Evolutionary conservation across 2,329 filamentous ascomycete genomes (phyloP).

Genomic region (Claviceps sp.): DNA sequence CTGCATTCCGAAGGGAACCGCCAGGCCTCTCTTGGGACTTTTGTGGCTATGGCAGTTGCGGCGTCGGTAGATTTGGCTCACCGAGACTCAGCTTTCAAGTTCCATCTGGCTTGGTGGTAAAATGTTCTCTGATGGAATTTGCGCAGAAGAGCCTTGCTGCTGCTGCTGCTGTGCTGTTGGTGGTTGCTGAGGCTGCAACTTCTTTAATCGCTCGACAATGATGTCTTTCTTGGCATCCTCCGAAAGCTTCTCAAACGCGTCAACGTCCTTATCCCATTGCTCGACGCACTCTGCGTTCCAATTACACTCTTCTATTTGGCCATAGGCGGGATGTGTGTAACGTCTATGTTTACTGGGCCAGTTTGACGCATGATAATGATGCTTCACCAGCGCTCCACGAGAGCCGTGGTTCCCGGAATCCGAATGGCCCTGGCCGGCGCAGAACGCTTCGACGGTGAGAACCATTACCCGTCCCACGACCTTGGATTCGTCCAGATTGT

Average conservation of each 20-base stretch:
- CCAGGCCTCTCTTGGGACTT: too few relatives aligned
- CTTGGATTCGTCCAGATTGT: slow-evolving; percentile 52
- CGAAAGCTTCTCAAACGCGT: slow-evolving; percentile 42
- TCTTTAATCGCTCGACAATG: slow-evolving; percentile 19
- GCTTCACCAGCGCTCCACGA: slow-evolving; percentile 52
- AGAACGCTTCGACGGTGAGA: slow-evolving; percentile 58
- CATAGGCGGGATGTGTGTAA: slow-evolving; percentile 54
- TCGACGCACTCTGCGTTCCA: slow-evolving; percentile 52
- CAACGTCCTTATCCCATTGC: slow-evolving; percentile 52
- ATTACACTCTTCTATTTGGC: slow-evolving; percentile 58
- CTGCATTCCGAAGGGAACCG: too few relatives aligned
- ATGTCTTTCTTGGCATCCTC: slow-evolving; percentile 44
- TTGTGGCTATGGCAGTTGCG: too few relatives aligned
- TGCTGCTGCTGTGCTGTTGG: neutral
- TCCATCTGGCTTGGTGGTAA: too few relatives aligned
- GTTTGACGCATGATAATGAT: slow-evolving; percentile 62
- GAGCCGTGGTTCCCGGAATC: slow-evolving; percentile 58
- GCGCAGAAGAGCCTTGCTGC: neutral
- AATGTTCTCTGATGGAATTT: neutral
- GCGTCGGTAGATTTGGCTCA: too few relatives aligned
- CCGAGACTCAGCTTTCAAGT: too few relatives aligned
- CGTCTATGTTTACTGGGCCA: slow-evolving; percentile 56
- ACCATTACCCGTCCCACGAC: slow-evolving; percentile 51
- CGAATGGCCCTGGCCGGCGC: slow-evolving; percentile 59
- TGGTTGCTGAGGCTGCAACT: slow-evolving; percentile 2